These are phyloP conservation scores for Phytophthora pisi DNA, from an alignment of 352 stramenopile genomes.

Conservation along the genomic window DNA sequence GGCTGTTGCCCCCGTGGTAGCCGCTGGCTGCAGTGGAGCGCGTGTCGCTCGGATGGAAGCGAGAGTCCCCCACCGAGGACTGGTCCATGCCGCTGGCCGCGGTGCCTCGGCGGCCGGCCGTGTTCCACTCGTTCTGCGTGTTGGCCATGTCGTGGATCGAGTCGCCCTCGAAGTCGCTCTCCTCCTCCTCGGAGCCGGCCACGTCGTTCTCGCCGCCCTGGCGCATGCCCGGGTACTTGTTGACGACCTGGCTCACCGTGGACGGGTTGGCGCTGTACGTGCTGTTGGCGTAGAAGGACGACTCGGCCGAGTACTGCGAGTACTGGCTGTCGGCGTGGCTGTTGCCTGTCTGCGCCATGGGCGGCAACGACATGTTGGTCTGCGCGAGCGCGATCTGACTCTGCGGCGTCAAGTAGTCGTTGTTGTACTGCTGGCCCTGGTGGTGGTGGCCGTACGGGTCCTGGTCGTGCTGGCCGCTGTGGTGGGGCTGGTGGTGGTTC, in stretches of 20 bases:
- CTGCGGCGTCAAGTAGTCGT: conserved; percentile 69
- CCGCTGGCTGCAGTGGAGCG: conserved; percentile 32
- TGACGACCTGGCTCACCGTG: conserved; percentile 19
- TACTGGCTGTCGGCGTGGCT: conserved; percentile 35
- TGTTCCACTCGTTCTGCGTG: conserved; percentile 37
- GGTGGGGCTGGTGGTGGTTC: conserved; percentile 9
- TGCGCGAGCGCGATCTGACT: conserved; percentile 60
- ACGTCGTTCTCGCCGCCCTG: conserved; percentile 39
- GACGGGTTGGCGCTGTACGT: conserved; percentile 28
- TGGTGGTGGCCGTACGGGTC: conserved; percentile 25
- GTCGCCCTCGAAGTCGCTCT: conserved; percentile 48
- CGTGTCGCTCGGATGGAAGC: conserved; percentile 19
- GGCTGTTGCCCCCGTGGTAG: conserved; percentile 18
- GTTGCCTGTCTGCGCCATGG: conserved; percentile 30
- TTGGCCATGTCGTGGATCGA: conserved; percentile 48
- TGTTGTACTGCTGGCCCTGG: conserved; percentile 44
- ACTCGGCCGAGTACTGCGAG: conserved; percentile 30
- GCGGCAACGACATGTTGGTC: conserved; percentile 45
- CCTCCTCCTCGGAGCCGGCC: conserved; percentile 37
- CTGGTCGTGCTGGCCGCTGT: conserved; percentile 34
- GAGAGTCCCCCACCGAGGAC: conserved; percentile 20
- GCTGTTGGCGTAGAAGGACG: conserved; percentile 36
- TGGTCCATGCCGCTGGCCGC: conserved; percentile 16
- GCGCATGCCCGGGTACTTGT: conserved; percentile 34
- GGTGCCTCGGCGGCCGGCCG: conserved; percentile 13